A percentile compares a stretch with the other conserved stretches of the same genome.
These are phyloP conservation scores for Bolboschoenus planiculmis DNA, from an alignment of 176 grass and related monocot genomes.

Conservation along the genomic window DNA sequence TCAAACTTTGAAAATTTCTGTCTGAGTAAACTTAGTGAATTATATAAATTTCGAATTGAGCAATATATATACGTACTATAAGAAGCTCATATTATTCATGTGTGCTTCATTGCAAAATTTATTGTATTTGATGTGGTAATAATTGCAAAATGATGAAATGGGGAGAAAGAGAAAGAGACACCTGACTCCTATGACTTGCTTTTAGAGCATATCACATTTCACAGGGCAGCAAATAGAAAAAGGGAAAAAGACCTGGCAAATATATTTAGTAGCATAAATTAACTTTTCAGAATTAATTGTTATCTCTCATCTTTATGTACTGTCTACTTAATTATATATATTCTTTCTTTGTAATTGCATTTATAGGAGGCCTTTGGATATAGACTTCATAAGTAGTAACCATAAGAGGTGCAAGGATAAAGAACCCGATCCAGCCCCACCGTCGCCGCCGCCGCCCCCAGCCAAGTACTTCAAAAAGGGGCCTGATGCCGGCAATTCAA, in stretches of 20 bases:
- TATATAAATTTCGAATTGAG: slow-evolving; percentile 2
- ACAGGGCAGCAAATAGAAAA: slow-evolving; percentile 16
- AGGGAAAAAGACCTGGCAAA: background rate
- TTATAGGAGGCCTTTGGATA: slow-evolving; percentile 81
- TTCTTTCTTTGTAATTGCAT: background rate
- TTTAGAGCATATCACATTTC: slow-evolving; percentile 16
- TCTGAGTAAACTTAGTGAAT: background rate
- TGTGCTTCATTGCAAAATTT: background rate
- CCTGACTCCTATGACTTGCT: slow-evolving; percentile 29
- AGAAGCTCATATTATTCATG: background rate
- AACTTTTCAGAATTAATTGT: slow-evolving; percentile 3
- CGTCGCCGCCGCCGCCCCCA: slow-evolving; percentile 17
- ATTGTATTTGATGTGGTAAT: slow-evolving; percentile 7
- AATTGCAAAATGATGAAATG: slow-evolving; percentile 28
- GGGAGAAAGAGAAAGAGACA: slow-evolving; percentile 15
- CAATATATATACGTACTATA: background rate
- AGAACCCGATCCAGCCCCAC: slow-evolving; percentile 45
- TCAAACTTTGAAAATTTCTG: background rate
- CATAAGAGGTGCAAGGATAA: slow-evolving; percentile 71
- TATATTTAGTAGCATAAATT: slow-evolving; percentile 19
- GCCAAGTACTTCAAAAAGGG: slow-evolving; percentile 60
- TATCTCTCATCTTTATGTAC: background rate
- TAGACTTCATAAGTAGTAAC: slow-evolving; percentile 78
- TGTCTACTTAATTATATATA: background rate
- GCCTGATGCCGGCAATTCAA: slow-evolving; percentile 18